Base-by-base conservation (phyloP, 1,284 basidiomycete genomes). In the Puccinia novopanici region DNA sequence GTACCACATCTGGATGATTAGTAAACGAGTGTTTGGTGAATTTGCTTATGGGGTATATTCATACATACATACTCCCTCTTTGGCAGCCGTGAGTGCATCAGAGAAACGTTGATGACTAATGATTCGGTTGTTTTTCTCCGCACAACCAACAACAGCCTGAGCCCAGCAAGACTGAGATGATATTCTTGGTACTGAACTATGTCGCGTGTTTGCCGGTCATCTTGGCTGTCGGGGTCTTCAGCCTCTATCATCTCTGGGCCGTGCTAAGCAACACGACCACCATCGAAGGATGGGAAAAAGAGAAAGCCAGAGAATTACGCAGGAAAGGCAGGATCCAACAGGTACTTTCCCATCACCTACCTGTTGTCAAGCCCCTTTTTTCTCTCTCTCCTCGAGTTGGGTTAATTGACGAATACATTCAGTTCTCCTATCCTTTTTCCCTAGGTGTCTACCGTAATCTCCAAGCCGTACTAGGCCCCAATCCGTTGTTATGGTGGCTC, bases 341-440 rank as follows among this genome's bases (percentile, higher is more conserved):
- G 63, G 80, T 81, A 42, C 42, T 40, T 52, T 37, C 40, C 13
- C 34, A 34, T 34, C 34, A 34, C 34, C 34, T 34, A 34, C 4
- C 34, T 34, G 4, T 34, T 34, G 34, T 34, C 34, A 34, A 34
- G 34, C 34, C 34, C 12, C 52, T 22, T 24, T 72, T 55, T 15
- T 45, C n/a, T 52, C 12, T 30, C 6, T n/a, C 24, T 52, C 19
- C 40, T 40, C 42, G 54, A 54, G 22, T 8, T 27, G 22, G 54
- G n/a, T 54, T 22, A 19, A n/a, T 42, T 76, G 55, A 50, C 17
- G 15, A 24, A 65, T 74, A 48, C 8, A 73, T 82, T 15, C 55
- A 82, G 79, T 74, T 84, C 59, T 78, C 82, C n/a, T 86, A 84
- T 81, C 85, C 85, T 10, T 86, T 84, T 70, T 82, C 84, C 48